These are phyloP conservation scores for Hemisphaericaspora nanyangensis DNA, from an alignment of 805 yeast genomes.

Conservation along the genomic window DNA sequence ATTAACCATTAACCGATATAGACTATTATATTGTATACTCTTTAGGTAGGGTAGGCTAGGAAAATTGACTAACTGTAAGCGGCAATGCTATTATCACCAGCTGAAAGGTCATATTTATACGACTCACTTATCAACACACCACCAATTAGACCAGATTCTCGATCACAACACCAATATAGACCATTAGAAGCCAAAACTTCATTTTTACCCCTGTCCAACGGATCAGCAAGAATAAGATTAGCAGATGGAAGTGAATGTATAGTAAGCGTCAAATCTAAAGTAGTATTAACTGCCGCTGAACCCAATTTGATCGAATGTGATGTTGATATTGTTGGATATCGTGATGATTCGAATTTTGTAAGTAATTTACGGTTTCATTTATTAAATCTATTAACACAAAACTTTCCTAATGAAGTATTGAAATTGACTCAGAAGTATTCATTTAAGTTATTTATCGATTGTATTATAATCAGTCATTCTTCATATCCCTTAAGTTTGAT, in stretches of 20 bases:
- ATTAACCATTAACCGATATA: too few relatives aligned
- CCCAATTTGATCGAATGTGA: constrained; percentile 64
- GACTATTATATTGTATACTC: too few relatives aligned
- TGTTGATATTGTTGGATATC: constrained; percentile 72
- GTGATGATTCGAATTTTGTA: constrained; percentile 75
- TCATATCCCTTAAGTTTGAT: constrained; percentile 79
- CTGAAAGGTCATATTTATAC: constrained; percentile 72
- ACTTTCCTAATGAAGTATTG: constrained; percentile 51
- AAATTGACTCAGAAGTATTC: constrained; percentile 70
- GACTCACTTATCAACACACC: constrained; percentile 63
- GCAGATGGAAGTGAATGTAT: constrained; percentile 93
- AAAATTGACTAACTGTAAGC: too few relatives aligned
- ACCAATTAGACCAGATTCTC: constrained; percentile 81
- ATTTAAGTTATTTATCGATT: constrained; percentile 75
- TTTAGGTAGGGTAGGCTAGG: too few relatives aligned
- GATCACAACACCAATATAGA: constrained; percentile 69
- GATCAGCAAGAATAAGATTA: constrained; percentile 82
- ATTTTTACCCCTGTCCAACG: constrained; percentile 84
- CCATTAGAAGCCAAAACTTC: constrained; percentile 81
- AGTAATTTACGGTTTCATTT: constrained; percentile 60
- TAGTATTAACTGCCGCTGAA: constrained; percentile 35
- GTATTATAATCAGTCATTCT: constrained; percentile 69
- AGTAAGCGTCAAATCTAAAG: constrained; percentile 85
- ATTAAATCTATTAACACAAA: constrained; percentile 47
- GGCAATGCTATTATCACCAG: constrained; percentile 68